Evolutionary conservation across 352 stramenopile genomes (phyloP).

Genomic region (Peronospora belbahrii): DNA sequence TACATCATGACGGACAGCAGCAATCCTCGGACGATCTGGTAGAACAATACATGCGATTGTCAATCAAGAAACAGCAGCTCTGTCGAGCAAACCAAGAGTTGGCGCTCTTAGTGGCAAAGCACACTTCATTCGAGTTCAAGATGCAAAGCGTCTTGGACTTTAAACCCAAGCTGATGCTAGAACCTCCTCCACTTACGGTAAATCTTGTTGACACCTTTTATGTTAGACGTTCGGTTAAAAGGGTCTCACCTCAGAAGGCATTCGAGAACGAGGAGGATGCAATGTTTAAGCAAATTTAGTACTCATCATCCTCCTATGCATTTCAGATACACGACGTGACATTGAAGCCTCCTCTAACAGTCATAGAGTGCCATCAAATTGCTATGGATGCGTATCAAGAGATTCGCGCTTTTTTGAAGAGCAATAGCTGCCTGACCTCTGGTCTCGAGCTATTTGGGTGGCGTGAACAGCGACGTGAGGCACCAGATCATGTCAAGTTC

Average conservation of each 20-base stretch:
- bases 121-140: slow-evolving; percentile 36
- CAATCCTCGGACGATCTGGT: slow-evolving; percentile 19
- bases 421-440: slow-evolving; percentile 34
- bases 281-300: slow-evolving; percentile 8
- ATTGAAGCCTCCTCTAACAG: slow-evolving; percentile 26
- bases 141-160: slow-evolving; percentile 30
- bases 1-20: slow-evolving; percentile 4
- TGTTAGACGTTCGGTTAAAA: neutral
- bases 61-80: slow-evolving; percentile 42
- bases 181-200: slow-evolving; percentile 12
- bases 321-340: slow-evolving; percentile 8
- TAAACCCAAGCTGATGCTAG: slow-evolving; percentile 16
- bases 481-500: slow-evolving; percentile 40
- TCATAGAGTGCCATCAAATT: slow-evolving; percentile 38
- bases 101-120: slow-evolving; percentile 30
- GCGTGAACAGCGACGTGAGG: slow-evolving; percentile 36
- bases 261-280: slow-evolving; percentile 5
- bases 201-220: slow-evolving; percentile 1
- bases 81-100: slow-evolving; percentile 43
- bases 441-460: slow-evolving; percentile 47
- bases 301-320: slow-evolving; percentile 4
- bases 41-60: slow-evolving; percentile 46
- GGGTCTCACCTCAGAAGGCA: too few species aligned
- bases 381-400: slow-evolving; percentile 30
- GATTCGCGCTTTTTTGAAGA: slow-evolving; percentile 35